A percentile compares a stretch with the other conserved stretches of the same genome.
phyloP scores from a whole-genome alignment of 2,329 filamentous ascomycete species.

The Polychaeton citri region DNA sequence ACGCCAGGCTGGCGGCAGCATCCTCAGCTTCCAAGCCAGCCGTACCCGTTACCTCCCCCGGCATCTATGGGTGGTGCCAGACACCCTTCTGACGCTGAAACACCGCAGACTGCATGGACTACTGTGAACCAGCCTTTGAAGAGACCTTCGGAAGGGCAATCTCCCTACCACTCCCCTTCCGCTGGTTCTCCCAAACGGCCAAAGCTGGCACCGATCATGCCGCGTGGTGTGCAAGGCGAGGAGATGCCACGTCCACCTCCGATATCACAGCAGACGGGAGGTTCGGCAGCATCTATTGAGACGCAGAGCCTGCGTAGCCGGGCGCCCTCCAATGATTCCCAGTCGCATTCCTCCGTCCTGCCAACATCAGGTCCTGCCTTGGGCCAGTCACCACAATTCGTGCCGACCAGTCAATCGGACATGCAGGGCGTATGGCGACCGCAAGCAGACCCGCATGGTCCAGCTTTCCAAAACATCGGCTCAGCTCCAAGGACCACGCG shows the following conservation, averaged over 20 bases:
- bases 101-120: neutral
- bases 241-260: too few relatives aligned
- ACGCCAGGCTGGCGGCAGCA: neutral
- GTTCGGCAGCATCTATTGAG: too few relatives aligned
- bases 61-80: neutral
- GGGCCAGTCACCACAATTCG: neutral
- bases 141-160: neutral
- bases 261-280: too few relatives aligned
- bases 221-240: slow-evolving; percentile 19
- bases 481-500: slow-evolving; percentile 12
- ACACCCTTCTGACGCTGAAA: neutral
- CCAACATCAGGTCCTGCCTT: neutral
- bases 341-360: slow-evolving; percentile 8
- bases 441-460: slow-evolving; percentile 1
- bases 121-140: neutral
- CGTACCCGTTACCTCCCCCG: neutral
- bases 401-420: slow-evolving; percentile 1
- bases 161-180: slow-evolving; percentile 3
- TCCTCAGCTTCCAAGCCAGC: neutral
- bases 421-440: slow-evolving; percentile 4
- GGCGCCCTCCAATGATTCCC: slow-evolving; percentile 18
- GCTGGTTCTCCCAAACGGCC: slow-evolving; percentile 31
- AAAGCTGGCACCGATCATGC: slow-evolving; percentile 27
- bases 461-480: slow-evolving; percentile 16
- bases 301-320: slow-evolving; percentile 14